These are phyloP conservation scores for Monosporascus cannonballus DNA, from an alignment of 2,329 filamentous ascomycete genomes.

Conservation along the genomic window DNA sequence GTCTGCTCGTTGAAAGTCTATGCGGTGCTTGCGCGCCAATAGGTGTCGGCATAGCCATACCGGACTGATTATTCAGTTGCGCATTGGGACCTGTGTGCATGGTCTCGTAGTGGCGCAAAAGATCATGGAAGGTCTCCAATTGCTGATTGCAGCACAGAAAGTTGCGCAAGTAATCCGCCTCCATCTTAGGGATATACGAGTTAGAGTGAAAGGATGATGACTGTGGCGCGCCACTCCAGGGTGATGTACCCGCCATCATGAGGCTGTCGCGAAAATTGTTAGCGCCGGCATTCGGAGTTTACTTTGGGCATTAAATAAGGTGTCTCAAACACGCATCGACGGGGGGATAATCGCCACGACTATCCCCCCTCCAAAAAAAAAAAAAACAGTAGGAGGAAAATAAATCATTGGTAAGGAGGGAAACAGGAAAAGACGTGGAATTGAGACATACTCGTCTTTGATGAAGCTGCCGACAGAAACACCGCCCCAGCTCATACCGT, in stretches of 20 bases:
- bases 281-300: conserved; percentile 17
- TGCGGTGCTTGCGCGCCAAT: conserved; percentile 22
- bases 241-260: conserved; percentile 94
- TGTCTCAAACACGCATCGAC: conserved; percentile 14
- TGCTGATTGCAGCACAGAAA: conserved; percentile 92
- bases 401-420: conserved; percentile 4
- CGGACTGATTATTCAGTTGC: conserved; percentile 14
- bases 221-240: conserved; percentile 68
- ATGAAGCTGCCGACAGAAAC: conserved; percentile 96
- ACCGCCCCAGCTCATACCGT: conserved; percentile 95
- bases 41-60: conserved; percentile 12
- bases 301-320: conserved; percentile 8
- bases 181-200: conserved; percentile 91
- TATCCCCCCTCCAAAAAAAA: too few species aligned
- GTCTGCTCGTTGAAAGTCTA: conserved; percentile 23
- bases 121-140: conserved; percentile 85
- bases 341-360: not conserved
- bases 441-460: conserved; percentile 81
- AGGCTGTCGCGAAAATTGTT: conserved; percentile 53
- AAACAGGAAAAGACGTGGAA: conserved; percentile 13
- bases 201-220: conserved; percentile 97
- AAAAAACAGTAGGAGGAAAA: not conserved
- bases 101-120: conserved; percentile 95
- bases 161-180: conserved; percentile 96
- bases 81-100: conserved; percentile 69